These are phyloP conservation scores for Dioscorea cayenensis DNA, from an alignment of 116 monocot species.

Conservation along the genomic window DNA sequence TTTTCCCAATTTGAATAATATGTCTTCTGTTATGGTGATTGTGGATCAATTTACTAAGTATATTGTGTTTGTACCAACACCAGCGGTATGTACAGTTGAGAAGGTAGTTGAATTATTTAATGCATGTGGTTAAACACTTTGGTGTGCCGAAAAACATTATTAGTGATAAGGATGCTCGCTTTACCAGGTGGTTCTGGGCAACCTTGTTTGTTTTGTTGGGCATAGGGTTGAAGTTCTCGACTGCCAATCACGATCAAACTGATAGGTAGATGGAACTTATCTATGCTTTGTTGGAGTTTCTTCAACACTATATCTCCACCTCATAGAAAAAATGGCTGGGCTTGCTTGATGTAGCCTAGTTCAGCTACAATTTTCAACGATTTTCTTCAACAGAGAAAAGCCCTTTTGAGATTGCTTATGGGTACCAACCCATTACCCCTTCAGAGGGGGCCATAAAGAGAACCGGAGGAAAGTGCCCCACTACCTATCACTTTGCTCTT, in stretches of 20 bases:
- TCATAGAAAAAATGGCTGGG: conserved; percentile 1
- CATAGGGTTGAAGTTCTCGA: neutral
- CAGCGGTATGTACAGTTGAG: neutral
- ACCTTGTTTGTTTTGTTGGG: conserved; percentile 1
- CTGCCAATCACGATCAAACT: too few species aligned
- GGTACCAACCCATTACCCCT: too few species aligned
- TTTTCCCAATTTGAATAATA: neutral
- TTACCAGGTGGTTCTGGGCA: too few species aligned
- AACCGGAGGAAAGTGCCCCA: neutral
- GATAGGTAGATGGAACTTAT: conserved; percentile 1
- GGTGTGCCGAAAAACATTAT: conserved; percentile 7
- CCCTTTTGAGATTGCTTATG: neutral
- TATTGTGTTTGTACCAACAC: neutral
- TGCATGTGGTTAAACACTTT: conserved; percentile 12
- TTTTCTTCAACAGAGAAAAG: too few species aligned
- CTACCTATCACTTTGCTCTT: too few species aligned
- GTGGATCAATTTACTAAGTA: too few species aligned
- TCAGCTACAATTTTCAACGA: too few species aligned
- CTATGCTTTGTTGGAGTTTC: neutral
- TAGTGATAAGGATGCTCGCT: conserved; percentile 5
- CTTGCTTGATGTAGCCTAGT: neutral
- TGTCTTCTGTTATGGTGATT: neutral
- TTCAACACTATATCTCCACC: neutral
- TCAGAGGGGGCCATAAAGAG: too few species aligned
- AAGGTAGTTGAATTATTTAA: neutral